These are phyloP conservation scores for Geotrichum armillariae DNA, from an alignment of 1,139 yeast genomes.

Conservation along the genomic window DNA sequence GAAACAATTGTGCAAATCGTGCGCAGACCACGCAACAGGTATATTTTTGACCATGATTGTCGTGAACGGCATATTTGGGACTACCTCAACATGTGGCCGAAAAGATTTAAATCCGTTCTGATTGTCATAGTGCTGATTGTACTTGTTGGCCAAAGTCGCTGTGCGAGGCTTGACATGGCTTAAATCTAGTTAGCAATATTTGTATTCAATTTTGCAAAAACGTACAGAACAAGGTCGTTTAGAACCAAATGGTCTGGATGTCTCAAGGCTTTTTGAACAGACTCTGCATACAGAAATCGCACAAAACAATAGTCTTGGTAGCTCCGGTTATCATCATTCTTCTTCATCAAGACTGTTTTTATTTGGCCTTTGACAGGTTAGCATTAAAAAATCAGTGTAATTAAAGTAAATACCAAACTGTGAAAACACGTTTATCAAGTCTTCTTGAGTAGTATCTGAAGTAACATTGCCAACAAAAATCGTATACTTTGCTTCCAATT, in stretches of 20 bases:
- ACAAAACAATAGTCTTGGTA: constrained; percentile 16
- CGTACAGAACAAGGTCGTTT: constrained; percentile 10
- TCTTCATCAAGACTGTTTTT: constrained; percentile 9
- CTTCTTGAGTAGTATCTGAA: constrained; percentile 10
- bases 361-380: constrained; percentile 7
- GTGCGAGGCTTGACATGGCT: constrained; percentile 15
- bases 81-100: not conserved
- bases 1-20: constrained; percentile 11
- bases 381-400: too few relatives aligned
- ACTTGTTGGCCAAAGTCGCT: too few relatives aligned
- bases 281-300: constrained; percentile 3
- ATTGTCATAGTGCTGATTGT: too few relatives aligned
- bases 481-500: constrained; percentile 5
- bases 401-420: constrained; percentile 15
- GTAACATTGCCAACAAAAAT: constrained; percentile 18
- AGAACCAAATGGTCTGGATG: constrained; percentile 7
- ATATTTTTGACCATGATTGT: constrained; percentile 13
- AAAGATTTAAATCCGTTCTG: not conserved
- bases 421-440: constrained; percentile 9
- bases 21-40: constrained; percentile 8
- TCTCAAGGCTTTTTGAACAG: constrained; percentile 12
- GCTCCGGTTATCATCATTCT: not conserved
- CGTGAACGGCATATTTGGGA: constrained; percentile 11
- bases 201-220: not conserved
- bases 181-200: not conserved